Base-by-base conservation (phyloP, 2,329 filamentous ascomycete species). In the Phialophora tarda region DNA sequence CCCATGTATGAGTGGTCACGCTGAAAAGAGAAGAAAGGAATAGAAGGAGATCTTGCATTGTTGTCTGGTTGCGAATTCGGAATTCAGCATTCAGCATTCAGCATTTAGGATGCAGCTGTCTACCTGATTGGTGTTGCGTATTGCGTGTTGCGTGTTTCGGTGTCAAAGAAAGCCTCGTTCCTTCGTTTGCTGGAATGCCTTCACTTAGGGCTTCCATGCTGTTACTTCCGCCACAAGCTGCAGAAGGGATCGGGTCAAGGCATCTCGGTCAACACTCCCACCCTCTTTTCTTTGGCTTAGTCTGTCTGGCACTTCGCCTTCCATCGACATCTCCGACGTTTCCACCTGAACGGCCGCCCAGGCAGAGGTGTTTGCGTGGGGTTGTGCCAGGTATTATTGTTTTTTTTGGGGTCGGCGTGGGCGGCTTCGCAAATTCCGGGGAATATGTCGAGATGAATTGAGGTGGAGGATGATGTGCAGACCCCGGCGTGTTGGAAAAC, bases 221-320 rank as follows among this genome's bases (percentile, higher is more conserved):
- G 12, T 41, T 41, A 41, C 38, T 41, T 17, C 38, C n/a, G 38
- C 38, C 1, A 17, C 4, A n/a, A 4, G 34, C 12, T 38, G 47
- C 47, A 50, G 47, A 50, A 50, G 47, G 21, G 7, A 26, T 50
- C 47, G n/a, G n/a, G 47, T 24, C 21, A 5, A 50, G 47, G 38
- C 38, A 21, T 50, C 47, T 26, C 24, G 47, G 21, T 50, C n/a
- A 50, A 50, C 47, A 50, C 47, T 50, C 47, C 47, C 47, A 24
- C 47, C 47, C 47, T 24, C 21, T 2, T 21, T 24, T 50, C 24
- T 50, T 50, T 50, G 47, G 47, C 47, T 50, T 50, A 50, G 21
- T 50, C 7, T 24, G 47, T 50, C 47, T 24, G n/a, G 47, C 47
- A 26, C 5, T 11, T 50, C 47, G 24, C 11, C 21, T 26, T 21